phyloP scores from a whole-genome alignment of 805 yeast species.

The Lipomyces starkeyi region DNA sequence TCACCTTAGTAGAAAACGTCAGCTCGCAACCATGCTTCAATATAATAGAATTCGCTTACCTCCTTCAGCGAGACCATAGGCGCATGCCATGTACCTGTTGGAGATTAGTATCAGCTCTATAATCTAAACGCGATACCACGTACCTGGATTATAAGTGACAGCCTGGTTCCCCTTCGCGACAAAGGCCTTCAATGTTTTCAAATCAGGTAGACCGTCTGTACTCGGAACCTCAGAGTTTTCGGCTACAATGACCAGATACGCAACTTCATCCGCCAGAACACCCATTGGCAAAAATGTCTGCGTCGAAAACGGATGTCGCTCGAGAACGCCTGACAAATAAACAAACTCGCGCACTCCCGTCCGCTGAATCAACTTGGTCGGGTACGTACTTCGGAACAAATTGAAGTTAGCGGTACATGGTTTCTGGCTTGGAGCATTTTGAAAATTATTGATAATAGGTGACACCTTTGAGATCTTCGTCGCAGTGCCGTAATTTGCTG shows the following conservation, averaged over 20 bases:
- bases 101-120: background rate
- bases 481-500: slow-evolving; percentile 96
- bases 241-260: slow-evolving; percentile 85
- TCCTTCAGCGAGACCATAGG: slow-evolving; percentile 88
- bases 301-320: slow-evolving; percentile 86
- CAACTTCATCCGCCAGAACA: slow-evolving; percentile 51
- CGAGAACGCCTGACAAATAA: slow-evolving; percentile 72
- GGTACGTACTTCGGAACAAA: slow-evolving; percentile 81
- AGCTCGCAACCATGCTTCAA: background rate
- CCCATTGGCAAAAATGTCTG: slow-evolving; percentile 96
- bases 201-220: slow-evolving; percentile 63
- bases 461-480: slow-evolving; percentile 75
- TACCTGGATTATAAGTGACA: slow-evolving; percentile 57
- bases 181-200: slow-evolving; percentile 67
- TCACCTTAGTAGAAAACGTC: slow-evolving; percentile 38
- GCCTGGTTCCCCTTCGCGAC: slow-evolving; percentile 82
- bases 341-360: slow-evolving; percentile 16
- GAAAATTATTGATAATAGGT: slow-evolving; percentile 62
- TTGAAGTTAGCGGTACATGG: slow-evolving; percentile 75
- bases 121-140: background rate
- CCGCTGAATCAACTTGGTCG: slow-evolving; percentile 58
- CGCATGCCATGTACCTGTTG: slow-evolving; percentile 84
- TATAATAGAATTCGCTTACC: background rate
- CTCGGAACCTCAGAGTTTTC: slow-evolving; percentile 48
- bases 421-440: slow-evolving; percentile 53